Evolutionary conservation across 1,284 basidiomycete genomes (phyloP), one percentile per base, ranked within the genome.

Genomic region (Gymnopus androsaceus): DNA sequence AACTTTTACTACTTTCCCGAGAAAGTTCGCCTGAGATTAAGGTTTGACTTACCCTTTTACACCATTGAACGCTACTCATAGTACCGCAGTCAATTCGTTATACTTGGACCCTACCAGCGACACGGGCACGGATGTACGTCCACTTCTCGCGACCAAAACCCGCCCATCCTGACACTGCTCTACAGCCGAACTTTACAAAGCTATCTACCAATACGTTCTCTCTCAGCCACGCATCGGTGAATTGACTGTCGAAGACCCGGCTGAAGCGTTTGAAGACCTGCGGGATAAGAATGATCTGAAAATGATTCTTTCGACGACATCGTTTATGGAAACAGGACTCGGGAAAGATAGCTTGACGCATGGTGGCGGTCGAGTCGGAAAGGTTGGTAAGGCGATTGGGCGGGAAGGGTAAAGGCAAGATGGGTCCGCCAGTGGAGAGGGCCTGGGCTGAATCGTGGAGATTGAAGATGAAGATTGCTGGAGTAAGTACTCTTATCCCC

Each of bases 181-280:
- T 34, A 4, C 64, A 94, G 93, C 94, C 51, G 87, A 88, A 58
- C 83, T 99, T 11, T 99, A 98, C 76, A 84, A 77, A 28, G 84
- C 93, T 1, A 89, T 96, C 42, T 96, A 95, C 73, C 81, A 88
- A 65, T 83, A 91, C 67, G 81, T 92, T 49, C 73, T 92, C 34
- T 73, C 78, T 6, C 81, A 85, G 37, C 74, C 85, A 0, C 75
- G 82, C 41, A 85, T 98, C 31, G 85, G 88, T 9, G 96, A 99
- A 71, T 76, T 99, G 51, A 98, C 95, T 0, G 91, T 99, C 19
- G 96, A 99, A 75, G 96, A 99, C 69, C 96, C 96, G 0, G 94
- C 94, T 0, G 96, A 99, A 72, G 90, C 92, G 8, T 96, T 97
- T 67, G 95, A 97, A 69, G 94, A 97, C 67, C 79, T 99, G 53